These are phyloP conservation scores for Brasenia schreberi DNA, from an alignment of 164 flowering plant genomes.

Conservation along the genomic window DNA sequence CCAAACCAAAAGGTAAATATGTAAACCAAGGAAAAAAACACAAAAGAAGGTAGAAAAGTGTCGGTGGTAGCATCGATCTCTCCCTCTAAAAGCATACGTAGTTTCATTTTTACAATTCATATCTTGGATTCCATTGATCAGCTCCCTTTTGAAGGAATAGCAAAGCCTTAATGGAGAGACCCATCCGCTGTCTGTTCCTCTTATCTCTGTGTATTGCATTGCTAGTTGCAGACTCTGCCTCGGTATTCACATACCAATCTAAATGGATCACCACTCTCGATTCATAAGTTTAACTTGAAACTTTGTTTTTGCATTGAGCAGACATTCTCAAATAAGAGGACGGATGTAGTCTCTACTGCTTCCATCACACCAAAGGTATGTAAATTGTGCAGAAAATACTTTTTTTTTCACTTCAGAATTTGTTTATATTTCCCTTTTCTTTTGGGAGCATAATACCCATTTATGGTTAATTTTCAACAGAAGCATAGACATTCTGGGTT, in stretches of 20 bases:
- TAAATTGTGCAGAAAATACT: background rate
- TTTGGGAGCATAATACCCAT: background rate
- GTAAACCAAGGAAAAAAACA: no score
- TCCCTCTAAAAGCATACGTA: no score
- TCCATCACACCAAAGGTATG: background rate
- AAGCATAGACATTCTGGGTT: slow-evolving; percentile 14
- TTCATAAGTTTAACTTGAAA: background rate
- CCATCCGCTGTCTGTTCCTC: background rate
- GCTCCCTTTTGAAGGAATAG: background rate
- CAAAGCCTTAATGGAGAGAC: background rate
- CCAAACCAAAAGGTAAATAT: no score
- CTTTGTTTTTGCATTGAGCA: no score
- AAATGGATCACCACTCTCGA: background rate
- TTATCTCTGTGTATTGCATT: background rate
- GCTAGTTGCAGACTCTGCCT: background rate
- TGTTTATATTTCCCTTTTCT: background rate
- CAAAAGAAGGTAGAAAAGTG: no score
- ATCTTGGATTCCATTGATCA: background rate
- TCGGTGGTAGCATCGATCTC: no score
- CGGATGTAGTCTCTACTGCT: background rate
- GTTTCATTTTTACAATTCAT: no score
- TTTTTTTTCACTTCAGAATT: background rate
- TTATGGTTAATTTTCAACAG: background rate
- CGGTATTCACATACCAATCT: background rate
- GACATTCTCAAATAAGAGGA: background rate